phyloP scores from a whole-genome alignment of 2,329 filamentous ascomycete genomes.

The Exophiala dermatitidis region DNA sequence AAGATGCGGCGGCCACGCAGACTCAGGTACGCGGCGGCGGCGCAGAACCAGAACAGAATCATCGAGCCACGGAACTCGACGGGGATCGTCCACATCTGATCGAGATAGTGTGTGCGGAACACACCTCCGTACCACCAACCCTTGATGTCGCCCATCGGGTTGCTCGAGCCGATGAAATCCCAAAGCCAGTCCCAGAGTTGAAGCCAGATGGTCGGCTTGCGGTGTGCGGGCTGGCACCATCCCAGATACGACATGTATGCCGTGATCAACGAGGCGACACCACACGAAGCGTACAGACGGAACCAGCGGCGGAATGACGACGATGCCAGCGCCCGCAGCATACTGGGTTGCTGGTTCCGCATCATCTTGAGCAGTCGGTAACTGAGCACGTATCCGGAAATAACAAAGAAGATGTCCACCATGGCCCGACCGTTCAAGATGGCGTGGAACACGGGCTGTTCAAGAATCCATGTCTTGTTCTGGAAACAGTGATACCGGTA shows the following conservation, averaged over 20 bases:
- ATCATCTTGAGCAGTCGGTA: slow-evolving; percentile 33
- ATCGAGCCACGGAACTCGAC: slow-evolving; percentile 41
- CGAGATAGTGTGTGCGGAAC: slow-evolving; percentile 16
- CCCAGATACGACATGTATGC: slow-evolving; percentile 6
- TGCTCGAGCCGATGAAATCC: slow-evolving; percentile 14
- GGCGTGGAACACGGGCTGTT: slow-evolving; percentile 11
- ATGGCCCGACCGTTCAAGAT: slow-evolving; percentile 22
- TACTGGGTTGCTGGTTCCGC: slow-evolving; percentile 9
- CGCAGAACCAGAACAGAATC: slow-evolving; percentile 17
- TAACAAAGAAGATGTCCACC: slow-evolving; percentile 44
- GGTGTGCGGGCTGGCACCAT: slow-evolving; percentile 9
- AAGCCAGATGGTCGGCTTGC: slow-evolving; percentile 3
- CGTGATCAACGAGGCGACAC: slow-evolving; percentile 8
- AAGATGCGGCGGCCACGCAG: slow-evolving; percentile 6
- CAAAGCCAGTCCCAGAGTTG: slow-evolving; percentile 20
- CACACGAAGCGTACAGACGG: slow-evolving; percentile 29
- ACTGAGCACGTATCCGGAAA: slow-evolving; percentile 43
- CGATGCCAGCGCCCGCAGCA: slow-evolving; percentile 25
- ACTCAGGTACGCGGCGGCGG: slow-evolving; percentile 8
- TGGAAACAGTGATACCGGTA: slow-evolving; percentile 13
- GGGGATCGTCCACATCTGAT: slow-evolving; percentile 38
- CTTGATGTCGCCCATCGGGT: slow-evolving; percentile 16
- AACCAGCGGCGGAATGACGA: slow-evolving; percentile 38
- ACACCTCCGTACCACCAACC: slow-evolving; percentile 13
- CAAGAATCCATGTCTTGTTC: slow-evolving; percentile 16